Evolutionary conservation across 495 filamentous ascomycete species (phyloP).

Genomic region (Neurospora discreta): DNA sequence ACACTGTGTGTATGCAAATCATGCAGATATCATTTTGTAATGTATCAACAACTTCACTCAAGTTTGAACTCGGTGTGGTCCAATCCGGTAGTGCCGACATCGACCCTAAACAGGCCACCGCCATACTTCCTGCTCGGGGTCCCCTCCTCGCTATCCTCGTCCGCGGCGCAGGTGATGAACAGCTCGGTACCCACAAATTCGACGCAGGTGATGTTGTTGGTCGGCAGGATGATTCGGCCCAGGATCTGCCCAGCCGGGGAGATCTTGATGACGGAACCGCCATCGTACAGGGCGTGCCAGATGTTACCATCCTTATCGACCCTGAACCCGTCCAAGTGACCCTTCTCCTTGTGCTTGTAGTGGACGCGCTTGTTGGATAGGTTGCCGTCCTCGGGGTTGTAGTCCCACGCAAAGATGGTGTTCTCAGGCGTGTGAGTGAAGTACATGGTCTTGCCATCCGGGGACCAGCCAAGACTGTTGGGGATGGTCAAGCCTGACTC

Average conservation of each 20-base stretch:
- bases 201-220: slow-evolving; percentile 59
- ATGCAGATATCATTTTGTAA: neutral
- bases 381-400: slow-evolving; percentile 47
- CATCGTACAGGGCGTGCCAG: slow-evolving; percentile 72
- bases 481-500: slow-evolving; percentile 54
- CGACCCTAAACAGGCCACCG: slow-evolving; percentile 54
- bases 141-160: slow-evolving; percentile 42
- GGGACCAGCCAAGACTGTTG: slow-evolving; percentile 70
- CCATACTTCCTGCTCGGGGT: slow-evolving; percentile 47
- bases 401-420: slow-evolving; percentile 67
- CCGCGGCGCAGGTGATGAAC: slow-evolving; percentile 59
- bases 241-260: slow-evolving; percentile 51
- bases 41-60: neutral
- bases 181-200: slow-evolving; percentile 64
- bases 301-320: slow-evolving; percentile 63
- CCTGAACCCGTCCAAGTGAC: slow-evolving; percentile 64
- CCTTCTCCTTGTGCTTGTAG: slow-evolving; percentile 48
- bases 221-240: slow-evolving; percentile 55
- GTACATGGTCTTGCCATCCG: slow-evolving; percentile 66
- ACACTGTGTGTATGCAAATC: neutral
- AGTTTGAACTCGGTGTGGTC: slow-evolving; percentile 47
- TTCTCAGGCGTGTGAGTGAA: slow-evolving; percentile 68
- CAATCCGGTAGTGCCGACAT: slow-evolving; percentile 54
- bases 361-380: slow-evolving; percentile 59
- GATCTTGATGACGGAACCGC: slow-evolving; percentile 55